These are phyloP conservation scores for Sugiyamaella marilandica DNA, from an alignment of 805 yeast genomes.

Conservation along the genomic window DNA sequence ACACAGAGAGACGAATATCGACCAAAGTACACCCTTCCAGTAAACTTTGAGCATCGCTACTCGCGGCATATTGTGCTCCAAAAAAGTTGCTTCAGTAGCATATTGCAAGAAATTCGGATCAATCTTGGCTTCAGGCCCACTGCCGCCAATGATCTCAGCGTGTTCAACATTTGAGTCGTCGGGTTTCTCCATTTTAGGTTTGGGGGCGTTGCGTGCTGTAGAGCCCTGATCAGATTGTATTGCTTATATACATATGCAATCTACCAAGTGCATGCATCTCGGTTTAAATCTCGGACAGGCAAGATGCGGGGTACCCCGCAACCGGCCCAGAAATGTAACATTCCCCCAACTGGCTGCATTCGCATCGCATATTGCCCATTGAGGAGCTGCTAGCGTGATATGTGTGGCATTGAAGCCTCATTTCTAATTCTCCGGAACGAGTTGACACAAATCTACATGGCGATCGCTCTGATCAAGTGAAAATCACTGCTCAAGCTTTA, in stretches of 20 bases:
- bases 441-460: no score
- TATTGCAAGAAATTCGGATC: conserved; percentile 1
- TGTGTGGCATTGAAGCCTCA: no score
- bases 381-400: no score
- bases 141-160: background rate
- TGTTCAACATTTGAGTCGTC: background rate
- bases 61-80: conserved; percentile 3
- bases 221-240: no score
- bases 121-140: background rate
- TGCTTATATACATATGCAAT: background rate
- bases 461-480: no score
- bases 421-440: no score
- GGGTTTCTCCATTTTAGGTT: background rate
- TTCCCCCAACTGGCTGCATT: background rate
- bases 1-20: conserved; percentile 40
- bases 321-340: background rate
- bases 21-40: conserved; percentile 45
- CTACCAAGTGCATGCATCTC: background rate
- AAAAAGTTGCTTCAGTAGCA: conserved; percentile 3
- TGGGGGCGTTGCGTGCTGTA: no score
- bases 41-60: conserved; percentile 25
- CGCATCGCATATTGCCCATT: no score
- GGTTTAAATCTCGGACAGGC: background rate
- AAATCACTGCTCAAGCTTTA: no score
- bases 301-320: conserved; percentile 3